A percentile compares a stretch with the other conserved stretches of the same genome.
These are phyloP conservation scores for Candida railenensis DNA, from an alignment of 805 yeast genomes.

Conservation along the genomic window DNA sequence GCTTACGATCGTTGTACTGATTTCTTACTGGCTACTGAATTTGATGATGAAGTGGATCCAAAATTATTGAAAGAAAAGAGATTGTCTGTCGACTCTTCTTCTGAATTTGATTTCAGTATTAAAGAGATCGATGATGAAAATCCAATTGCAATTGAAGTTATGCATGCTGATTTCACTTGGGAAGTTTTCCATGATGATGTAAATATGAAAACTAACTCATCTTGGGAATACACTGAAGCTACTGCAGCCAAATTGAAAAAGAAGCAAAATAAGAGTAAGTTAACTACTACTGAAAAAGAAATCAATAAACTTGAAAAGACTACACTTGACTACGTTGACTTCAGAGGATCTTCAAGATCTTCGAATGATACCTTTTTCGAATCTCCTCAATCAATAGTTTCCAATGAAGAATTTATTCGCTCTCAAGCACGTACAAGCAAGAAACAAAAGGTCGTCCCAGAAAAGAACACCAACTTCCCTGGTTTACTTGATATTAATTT, in stretches of 20 bases:
- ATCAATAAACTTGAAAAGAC: slow-evolving; percentile 1
- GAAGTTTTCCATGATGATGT: slow-evolving; percentile 26
- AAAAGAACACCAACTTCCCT: slow-evolving; percentile 17
- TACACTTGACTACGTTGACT: slow-evolving; percentile 1
- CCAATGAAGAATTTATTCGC: not conserved
- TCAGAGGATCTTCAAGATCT: slow-evolving; percentile 5
- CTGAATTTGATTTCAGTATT: slow-evolving; percentile 8
- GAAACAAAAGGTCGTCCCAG: not conserved
- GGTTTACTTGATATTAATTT: slow-evolving; percentile 36
- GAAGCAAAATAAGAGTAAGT: slow-evolving; percentile 8
- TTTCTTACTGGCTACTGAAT: slow-evolving; percentile 25
- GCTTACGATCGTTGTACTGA: slow-evolving; percentile 33
- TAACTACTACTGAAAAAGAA: slow-evolving; percentile 5
- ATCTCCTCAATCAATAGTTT: slow-evolving; percentile 8
- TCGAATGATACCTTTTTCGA: slow-evolving; percentile 14
- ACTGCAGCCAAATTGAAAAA: slow-evolving; percentile 12
- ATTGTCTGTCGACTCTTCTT: slow-evolving; percentile 7
- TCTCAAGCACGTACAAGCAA: not conserved
- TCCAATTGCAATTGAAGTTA: slow-evolving; percentile 20
- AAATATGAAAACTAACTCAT: slow-evolving; percentile 13
- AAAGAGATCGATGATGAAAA: slow-evolving; percentile 8
- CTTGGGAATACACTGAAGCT: slow-evolving; percentile 21
- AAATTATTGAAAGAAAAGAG: slow-evolving; percentile 2
- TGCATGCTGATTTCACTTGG: slow-evolving; percentile 31
- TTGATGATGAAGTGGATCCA: slow-evolving; percentile 12